phyloP scores from a whole-genome alignment of 371 early-diverging fungal species.

The Apophysomyces sp. region DNA sequence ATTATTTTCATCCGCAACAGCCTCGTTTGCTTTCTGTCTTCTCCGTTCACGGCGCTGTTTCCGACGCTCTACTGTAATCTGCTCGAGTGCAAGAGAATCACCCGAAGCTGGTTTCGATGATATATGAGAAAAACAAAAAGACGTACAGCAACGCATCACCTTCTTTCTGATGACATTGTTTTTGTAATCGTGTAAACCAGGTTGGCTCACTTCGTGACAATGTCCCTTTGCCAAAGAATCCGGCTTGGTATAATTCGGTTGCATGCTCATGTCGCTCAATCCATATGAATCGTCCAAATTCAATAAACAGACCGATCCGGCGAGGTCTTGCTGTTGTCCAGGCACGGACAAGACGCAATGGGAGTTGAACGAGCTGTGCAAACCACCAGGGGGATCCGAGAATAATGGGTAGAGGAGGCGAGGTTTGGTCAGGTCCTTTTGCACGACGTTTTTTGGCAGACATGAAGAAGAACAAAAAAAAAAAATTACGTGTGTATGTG shows the following conservation, averaged over 20 bases:
- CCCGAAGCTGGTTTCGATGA: not conserved
- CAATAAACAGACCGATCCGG: slow-evolving; percentile 19
- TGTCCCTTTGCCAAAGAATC: slow-evolving; percentile 86
- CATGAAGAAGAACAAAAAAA: too few species aligned
- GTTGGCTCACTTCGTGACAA: slow-evolving; percentile 82
- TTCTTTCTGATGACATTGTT: not conserved
- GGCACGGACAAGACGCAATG: not conserved
- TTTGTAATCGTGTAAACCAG: slow-evolving; percentile 47
- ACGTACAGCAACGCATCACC: not conserved
- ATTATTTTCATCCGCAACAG: not conserved
- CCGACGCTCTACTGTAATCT: slow-evolving; percentile 48
- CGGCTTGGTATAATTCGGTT: slow-evolving; percentile 54
- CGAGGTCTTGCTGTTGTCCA: slow-evolving; percentile 2
- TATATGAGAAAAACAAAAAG: not conserved
- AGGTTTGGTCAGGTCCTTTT: too few species aligned
- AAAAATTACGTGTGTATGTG: too few species aligned
- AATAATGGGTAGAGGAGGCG: not conserved
- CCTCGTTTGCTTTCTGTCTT: slow-evolving; percentile 7
- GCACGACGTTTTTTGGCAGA: too few species aligned
- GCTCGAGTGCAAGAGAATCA: slow-evolving; percentile 26
- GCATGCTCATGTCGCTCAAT: slow-evolving; percentile 29
- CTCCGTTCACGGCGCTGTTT: slow-evolving; percentile 38
- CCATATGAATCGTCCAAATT: slow-evolving; percentile 49
- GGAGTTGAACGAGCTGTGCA: not conserved
- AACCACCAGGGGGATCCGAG: not conserved